phyloP scores from a whole-genome alignment of 306 rosid genomes.

The Cucurbita argyrosperma region DNA sequence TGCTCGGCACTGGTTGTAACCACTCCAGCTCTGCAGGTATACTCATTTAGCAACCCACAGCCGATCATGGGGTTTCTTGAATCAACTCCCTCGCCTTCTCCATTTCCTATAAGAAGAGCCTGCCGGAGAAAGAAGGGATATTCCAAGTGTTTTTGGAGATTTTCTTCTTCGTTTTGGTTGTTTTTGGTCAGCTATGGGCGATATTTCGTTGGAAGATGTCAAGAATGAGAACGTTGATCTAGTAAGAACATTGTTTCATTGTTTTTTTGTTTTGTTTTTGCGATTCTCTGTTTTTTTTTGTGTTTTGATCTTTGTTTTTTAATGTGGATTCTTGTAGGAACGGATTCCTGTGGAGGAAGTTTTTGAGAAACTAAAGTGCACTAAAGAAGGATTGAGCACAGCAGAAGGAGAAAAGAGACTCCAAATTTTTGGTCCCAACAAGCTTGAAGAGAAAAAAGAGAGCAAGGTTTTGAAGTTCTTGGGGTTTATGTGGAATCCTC shows the following conservation, averaged over 20 bases:
- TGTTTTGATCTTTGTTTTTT: background rate
- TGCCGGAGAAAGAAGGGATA: background rate
- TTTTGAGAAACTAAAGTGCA: conserved; percentile 54
- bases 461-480: conserved; percentile 62
- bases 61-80: too few relatives aligned
- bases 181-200: conserved; percentile 27
- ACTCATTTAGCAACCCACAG: too few relatives aligned
- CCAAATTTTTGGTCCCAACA: conserved; percentile 61
- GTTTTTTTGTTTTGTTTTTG: background rate
- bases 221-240: conserved; percentile 61
- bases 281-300: background rate
- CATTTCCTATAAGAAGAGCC: too few relatives aligned
- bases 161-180: background rate
- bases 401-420: conserved; percentile 62
- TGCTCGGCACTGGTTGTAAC: too few relatives aligned
- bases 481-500: conserved; percentile 95
- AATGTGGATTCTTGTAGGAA: conserved; percentile 30
- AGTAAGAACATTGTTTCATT: conserved; percentile 20
- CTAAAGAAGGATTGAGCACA: conserved; percentile 37
- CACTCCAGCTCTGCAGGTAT: too few relatives aligned
- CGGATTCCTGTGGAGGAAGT: conserved; percentile 65
- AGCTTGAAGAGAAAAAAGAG: conserved; percentile 79
- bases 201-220: conserved; percentile 47
- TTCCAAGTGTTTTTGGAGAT: background rate
- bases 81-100: too few relatives aligned